A percentile compares a stretch with the other conserved stretches of the same genome.
Evolutionary conservation across 2,329 filamentous ascomycete genomes (phyloP).

Genomic region (Cercospora citrullina): DNA sequence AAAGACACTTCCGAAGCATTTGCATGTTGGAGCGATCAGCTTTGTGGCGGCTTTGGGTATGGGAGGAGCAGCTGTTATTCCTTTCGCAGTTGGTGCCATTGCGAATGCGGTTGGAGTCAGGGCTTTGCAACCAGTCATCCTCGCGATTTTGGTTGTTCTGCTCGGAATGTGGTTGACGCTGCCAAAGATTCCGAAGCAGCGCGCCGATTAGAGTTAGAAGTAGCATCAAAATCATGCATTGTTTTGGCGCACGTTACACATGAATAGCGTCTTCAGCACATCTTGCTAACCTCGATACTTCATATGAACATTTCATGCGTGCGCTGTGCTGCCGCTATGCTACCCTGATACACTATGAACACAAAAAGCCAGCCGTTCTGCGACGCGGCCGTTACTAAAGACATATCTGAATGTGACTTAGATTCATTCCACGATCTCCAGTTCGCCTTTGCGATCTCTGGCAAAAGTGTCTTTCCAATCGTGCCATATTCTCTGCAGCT

Average conservation of each 20-base stretch:
- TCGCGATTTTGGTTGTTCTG: constrained; percentile 20
- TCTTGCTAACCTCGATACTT: not conserved
- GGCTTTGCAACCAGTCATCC: constrained; percentile 58
- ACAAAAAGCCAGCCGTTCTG: constrained; percentile 1
- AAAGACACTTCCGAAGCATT: constrained; percentile 24
- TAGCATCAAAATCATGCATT: not conserved
- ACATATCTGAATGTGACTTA: not conserved
- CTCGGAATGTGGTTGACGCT: constrained; percentile 23
- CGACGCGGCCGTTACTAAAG: constrained; percentile 1
- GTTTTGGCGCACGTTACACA: not conserved
- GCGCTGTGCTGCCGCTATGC: not conserved
- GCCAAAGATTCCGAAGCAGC: constrained; percentile 31
- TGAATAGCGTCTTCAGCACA: not conserved
- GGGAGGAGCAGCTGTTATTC: constrained; percentile 37
- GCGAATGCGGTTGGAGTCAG: constrained; percentile 54
- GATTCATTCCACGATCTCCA: constrained; percentile 63
- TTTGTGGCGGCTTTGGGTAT: constrained; percentile 18
- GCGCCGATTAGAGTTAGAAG: constrained; percentile 2
- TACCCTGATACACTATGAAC: not conserved
- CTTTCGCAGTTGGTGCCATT: constrained; percentile 28
- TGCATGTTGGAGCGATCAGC: constrained; percentile 26
- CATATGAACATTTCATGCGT: not conserved
- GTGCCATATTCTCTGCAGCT: constrained; percentile 72
- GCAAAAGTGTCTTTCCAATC: constrained; percentile 77
- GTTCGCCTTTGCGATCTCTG: constrained; percentile 60